These are phyloP conservation scores for Acanthamoeba lenticulata DNA, from an alignment of 208 protist species.

Conservation along the genomic window DNA sequence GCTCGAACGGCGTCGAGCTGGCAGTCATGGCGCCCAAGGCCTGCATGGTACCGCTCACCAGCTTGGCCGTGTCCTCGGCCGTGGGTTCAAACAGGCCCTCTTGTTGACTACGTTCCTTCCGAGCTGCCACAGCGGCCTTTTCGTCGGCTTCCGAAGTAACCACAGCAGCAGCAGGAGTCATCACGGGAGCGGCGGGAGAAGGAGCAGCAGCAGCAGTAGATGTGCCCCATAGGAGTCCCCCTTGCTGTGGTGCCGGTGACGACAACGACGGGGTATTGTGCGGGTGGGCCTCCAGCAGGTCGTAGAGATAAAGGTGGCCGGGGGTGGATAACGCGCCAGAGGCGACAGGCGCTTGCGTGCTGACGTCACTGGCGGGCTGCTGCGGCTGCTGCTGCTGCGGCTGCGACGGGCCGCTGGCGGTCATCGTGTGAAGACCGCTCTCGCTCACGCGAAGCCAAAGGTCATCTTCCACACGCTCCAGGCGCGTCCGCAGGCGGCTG, in stretches of 20 bases:
- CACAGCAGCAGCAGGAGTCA: background rate
- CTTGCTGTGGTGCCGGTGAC: too few relatives aligned
- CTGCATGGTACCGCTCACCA: background rate
- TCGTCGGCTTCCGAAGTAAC: background rate
- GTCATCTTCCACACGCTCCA: background rate
- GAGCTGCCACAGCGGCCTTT: background rate
- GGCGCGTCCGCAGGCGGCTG: background rate
- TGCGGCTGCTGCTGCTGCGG: background rate
- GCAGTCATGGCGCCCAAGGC: background rate
- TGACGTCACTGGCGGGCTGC: background rate
- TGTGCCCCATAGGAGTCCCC: too few relatives aligned
- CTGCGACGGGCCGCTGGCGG: background rate
- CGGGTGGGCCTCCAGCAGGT: background rate
- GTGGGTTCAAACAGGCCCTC: constrained; percentile 12
- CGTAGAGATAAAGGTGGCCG: too few relatives aligned
- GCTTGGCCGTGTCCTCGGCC: background rate
- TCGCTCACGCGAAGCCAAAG: constrained; percentile 46
- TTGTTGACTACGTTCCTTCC: background rate
- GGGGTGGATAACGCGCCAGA: too few relatives aligned
- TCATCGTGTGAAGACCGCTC: constrained; percentile 2
- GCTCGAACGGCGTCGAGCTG: constrained; percentile 2
- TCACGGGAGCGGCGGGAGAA: background rate
- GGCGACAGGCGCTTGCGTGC: too few relatives aligned
- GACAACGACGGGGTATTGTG: background rate
- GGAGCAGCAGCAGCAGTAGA: too few relatives aligned